Evolutionary conservation across 768 basidiomycete species (phyloP).

Genomic region (Flagelloscypha sp.): DNA sequence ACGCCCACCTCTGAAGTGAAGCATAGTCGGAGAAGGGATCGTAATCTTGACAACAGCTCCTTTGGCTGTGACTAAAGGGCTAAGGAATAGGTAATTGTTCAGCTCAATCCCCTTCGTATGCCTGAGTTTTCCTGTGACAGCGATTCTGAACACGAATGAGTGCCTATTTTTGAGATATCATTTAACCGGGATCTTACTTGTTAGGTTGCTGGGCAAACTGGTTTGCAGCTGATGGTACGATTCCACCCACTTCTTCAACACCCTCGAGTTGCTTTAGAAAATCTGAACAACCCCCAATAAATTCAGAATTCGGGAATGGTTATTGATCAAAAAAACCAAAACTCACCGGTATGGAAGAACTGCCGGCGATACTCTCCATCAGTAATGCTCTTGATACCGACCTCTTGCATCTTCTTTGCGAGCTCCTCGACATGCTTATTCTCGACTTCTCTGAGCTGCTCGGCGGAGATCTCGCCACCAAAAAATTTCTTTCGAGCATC

Average conservation of each 20-base stretch:
- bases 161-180: slow-evolving; percentile 5
- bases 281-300: slow-evolving; percentile 2
- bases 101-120: slow-evolving; percentile 15
- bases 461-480: slow-evolving; percentile 27
- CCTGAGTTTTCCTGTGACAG: slow-evolving; percentile 11
- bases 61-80: slow-evolving; percentile 3
- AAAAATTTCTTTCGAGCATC: slow-evolving; percentile 38
- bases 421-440: slow-evolving; percentile 47
- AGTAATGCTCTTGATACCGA: slow-evolving; percentile 52
- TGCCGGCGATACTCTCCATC: slow-evolving; percentile 46
- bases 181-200: slow-evolving; percentile 5
- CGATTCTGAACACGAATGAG: slow-evolving; percentile 10
- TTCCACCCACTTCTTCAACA: not conserved
- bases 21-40: slow-evolving; percentile 15
- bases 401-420: slow-evolving; percentile 43
- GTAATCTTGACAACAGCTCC: slow-evolving; percentile 13
- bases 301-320: not conserved
- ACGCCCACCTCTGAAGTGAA: slow-evolving; percentile 15
- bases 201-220: slow-evolving; percentile 4
- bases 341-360: slow-evolving; percentile 20
- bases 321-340: not conserved
- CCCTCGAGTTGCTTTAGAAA: slow-evolving; percentile 14
- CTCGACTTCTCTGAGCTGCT: slow-evolving; percentile 41
- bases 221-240: not conserved
- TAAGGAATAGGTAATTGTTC: slow-evolving; percentile 8